phyloP scores from a whole-genome alignment of 129 eudicot genomes.

The Chrysanthemum seticuspe region DNA sequence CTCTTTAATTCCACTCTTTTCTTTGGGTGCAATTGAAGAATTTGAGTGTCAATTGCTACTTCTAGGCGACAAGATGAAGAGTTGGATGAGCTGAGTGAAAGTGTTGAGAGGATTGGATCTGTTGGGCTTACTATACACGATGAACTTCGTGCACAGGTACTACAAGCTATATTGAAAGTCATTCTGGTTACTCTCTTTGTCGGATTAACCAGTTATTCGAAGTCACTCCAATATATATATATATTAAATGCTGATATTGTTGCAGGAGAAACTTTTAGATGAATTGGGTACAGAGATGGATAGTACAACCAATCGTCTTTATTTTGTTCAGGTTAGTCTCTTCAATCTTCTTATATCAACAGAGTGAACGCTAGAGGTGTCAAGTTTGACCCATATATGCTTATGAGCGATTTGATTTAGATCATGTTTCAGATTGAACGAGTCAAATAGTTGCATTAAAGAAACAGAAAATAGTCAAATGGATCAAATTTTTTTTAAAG shows the following conservation, averaged over 20 bases:
- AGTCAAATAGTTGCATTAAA: no score
- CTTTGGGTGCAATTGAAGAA: no score
- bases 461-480: no score
- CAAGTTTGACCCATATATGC: no score
- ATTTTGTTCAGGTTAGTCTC: constrained; percentile 72
- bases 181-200: not conserved
- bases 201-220: constrained; percentile 6
- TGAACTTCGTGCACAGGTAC: constrained; percentile 70
- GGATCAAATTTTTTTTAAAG: no score
- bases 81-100: constrained; percentile 78
- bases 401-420: no score
- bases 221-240: not conserved
- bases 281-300: constrained; percentile 86
- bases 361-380: not conserved
- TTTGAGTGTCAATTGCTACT: not conserved
- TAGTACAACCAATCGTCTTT: constrained; percentile 77
- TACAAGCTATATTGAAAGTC: not conserved
- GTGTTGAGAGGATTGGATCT: constrained; percentile 75
- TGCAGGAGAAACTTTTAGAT: constrained; percentile 66
- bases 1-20: no score
- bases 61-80: constrained; percentile 86
- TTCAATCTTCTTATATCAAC: not conserved
- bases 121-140: constrained; percentile 90
- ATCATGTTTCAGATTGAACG: no score
- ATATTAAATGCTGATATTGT: constrained; percentile 7